Conservation (phyloP, 768 basidiomycete species). For the Boletus patriciae region DNA sequence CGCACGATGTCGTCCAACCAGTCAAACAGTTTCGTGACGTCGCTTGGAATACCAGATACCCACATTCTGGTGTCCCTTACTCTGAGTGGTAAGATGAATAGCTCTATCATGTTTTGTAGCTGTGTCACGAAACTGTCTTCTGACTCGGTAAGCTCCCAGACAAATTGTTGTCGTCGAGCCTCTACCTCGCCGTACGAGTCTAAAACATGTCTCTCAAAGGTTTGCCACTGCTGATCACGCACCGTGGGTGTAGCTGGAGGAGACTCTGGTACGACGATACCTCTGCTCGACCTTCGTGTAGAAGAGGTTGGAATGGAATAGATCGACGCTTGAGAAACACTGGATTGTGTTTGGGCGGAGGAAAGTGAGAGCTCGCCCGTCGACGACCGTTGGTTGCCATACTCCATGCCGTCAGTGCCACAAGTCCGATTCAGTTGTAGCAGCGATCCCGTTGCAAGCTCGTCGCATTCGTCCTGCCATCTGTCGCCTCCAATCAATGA, state of each 20-base stretch:
- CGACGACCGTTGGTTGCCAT: conserved; percentile 3
- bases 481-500: conserved; percentile 43
- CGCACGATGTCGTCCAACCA: conserved; percentile 87
- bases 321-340: conserved; percentile 26
- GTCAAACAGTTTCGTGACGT: conserved; percentile 74
- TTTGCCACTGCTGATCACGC: conserved; percentile 26
- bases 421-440: conserved; percentile 16
- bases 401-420: not conserved
- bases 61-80: conserved; percentile 67
- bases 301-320: conserved; percentile 23
- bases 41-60: conserved; percentile 76
- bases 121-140: conserved; percentile 70
- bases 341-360: conserved; percentile 14
- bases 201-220: conserved; percentile 21
- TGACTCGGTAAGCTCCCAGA: conserved; percentile 65
- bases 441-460: conserved; percentile 32
- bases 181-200: conserved; percentile 48
- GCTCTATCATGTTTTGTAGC: conserved; percentile 61
- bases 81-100: conserved; percentile 79
- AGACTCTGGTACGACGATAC: conserved; percentile 5
- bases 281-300: conserved; percentile 10
- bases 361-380: conserved; percentile 11
- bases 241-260: conserved; percentile 4
- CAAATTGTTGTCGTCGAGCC: conserved; percentile 61
- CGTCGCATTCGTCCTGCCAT: conserved; percentile 40